Conservation (phyloP, 768 basidiomycete genomes). For the Mycena pura region DNA sequence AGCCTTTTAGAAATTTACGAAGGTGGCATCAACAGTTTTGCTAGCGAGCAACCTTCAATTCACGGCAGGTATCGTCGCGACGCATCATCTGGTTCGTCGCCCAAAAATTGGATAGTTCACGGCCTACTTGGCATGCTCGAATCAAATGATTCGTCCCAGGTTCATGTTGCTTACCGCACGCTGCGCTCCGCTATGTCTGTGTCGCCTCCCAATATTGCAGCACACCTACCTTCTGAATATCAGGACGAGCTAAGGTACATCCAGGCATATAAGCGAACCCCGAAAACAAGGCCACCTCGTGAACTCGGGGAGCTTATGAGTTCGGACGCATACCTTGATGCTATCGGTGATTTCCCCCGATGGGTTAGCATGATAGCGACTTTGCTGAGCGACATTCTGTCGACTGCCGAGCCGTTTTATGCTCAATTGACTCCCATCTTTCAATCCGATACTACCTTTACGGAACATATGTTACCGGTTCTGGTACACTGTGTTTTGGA, state of each 20-base stretch:
- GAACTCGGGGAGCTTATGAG: conserved; percentile 47
- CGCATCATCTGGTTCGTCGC: conserved; percentile 30
- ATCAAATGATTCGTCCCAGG: conserved; percentile 52
- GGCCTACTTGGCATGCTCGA: conserved; percentile 67
- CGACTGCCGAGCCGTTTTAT: conserved; percentile 65
- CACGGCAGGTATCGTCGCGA: conserved; percentile 46
- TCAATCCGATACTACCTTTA: conserved; percentile 58
- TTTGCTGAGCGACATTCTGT: conserved; percentile 65
- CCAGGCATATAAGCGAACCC: conserved; percentile 48
- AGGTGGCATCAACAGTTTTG: conserved; percentile 69
- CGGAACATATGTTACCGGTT: conserved; percentile 73
- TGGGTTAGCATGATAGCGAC: conserved; percentile 72
- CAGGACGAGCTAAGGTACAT: conserved; percentile 56
- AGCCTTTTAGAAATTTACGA: conserved; percentile 63
- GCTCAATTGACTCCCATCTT: conserved; percentile 70
- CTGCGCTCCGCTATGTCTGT: conserved; percentile 64
- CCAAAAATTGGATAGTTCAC: conserved; percentile 58
- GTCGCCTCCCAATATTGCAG: conserved; percentile 37
- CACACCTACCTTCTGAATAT: conserved; percentile 47
- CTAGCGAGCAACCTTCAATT: conserved; percentile 55
- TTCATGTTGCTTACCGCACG: conserved; percentile 67
- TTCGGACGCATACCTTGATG: conserved; percentile 41
- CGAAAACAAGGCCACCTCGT: conserved; percentile 38
- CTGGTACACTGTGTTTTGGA: conserved; percentile 75
- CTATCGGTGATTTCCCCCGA: conserved; percentile 54